Evolutionary conservation across 2,329 filamentous ascomycete genomes (phyloP).

Genomic region (Clonostachys solani): DNA sequence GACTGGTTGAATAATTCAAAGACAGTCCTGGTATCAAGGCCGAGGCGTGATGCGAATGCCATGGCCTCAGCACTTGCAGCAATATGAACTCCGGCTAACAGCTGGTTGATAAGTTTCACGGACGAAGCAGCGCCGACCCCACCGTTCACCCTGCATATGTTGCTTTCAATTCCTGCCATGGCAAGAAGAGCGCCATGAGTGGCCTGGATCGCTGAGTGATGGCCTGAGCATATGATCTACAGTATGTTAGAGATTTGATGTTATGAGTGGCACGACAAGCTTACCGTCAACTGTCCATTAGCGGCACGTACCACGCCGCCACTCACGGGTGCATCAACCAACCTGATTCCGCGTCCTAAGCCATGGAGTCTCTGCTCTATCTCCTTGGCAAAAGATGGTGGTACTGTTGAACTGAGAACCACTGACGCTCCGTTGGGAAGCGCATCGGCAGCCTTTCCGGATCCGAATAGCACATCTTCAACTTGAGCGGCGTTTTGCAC

Average conservation of each 20-base stretch:
- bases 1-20: slow-evolving; percentile 39
- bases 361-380: slow-evolving; percentile 11
- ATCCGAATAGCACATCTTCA: slow-evolving; percentile 21
- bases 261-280: not conserved
- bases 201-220: slow-evolving; percentile 10
- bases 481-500: slow-evolving; percentile 26
- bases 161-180: slow-evolving; percentile 21
- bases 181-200: slow-evolving; percentile 17
- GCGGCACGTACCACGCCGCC: slow-evolving; percentile 28
- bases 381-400: slow-evolving; percentile 18
- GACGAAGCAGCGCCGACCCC: slow-evolving; percentile 49
- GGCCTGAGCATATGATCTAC: slow-evolving; percentile 26
- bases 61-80: slow-evolving; percentile 50
- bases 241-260: slow-evolving; percentile 1
- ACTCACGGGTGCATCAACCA: slow-evolving; percentile 30
- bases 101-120: slow-evolving; percentile 54
- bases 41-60: slow-evolving; percentile 47
- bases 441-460: slow-evolving; percentile 15
- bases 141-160: slow-evolving; percentile 43
- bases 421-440: slow-evolving; percentile 19
- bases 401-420: slow-evolving; percentile 27
- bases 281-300: slow-evolving; percentile 25
- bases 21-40: slow-evolving; percentile 43
- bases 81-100: slow-evolving; percentile 55
- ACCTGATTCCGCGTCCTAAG: slow-evolving; percentile 14